Evolutionary conservation across 1,139 yeast species (phyloP).

Genomic region (Zygosaccharomyces pseudobailii): DNA sequence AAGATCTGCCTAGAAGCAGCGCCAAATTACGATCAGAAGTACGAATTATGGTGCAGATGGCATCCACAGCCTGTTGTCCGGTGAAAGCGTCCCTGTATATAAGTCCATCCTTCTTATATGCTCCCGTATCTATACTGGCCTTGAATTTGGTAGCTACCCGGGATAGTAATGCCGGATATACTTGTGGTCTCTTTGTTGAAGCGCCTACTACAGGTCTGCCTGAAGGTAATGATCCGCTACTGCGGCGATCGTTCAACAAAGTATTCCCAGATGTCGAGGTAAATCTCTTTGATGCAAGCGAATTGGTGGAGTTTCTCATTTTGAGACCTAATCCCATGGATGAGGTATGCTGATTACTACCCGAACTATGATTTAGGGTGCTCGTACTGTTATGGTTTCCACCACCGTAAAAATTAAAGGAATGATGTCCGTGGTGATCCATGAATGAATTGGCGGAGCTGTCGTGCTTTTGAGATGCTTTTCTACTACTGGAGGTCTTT

Average conservation of each 20-base stretch:
- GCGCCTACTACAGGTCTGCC: conserved; percentile 28
- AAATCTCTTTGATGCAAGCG: conserved; percentile 31
- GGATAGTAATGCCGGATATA: conserved; percentile 86
- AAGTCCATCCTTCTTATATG: conserved; percentile 87
- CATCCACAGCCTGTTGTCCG: conserved; percentile 91
- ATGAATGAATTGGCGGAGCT: conserved; percentile 22
- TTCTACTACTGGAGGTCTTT: conserved; percentile 39
- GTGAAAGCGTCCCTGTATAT: conserved; percentile 93
- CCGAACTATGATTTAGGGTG: conserved; percentile 5
- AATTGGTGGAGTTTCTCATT: conserved; percentile 36
- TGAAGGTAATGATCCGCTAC: conserved; percentile 22
- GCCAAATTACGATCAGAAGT: conserved; percentile 92
- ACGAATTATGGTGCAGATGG: conserved; percentile 74
- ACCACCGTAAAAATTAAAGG: conserved; percentile 4
- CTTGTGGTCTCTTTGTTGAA: conserved; percentile 28
- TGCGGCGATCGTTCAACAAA: conserved; percentile 24
- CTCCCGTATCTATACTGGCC: conserved; percentile 65
- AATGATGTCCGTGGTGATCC: conserved; percentile 10
- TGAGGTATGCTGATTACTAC: conserved; percentile 11
- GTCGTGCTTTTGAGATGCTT: conserved; percentile 42
- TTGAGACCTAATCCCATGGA: conserved; percentile 35
- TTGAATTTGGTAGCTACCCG: conserved; percentile 77
- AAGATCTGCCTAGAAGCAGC: conserved; percentile 77
- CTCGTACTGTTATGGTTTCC: conserved; percentile 4
- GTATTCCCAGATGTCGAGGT: conserved; percentile 32